A percentile compares a stretch with the other conserved stretches of the same genome.
Evolutionary conservation across 768 basidiomycete species (phyloP).

Genomic region (Hericium coralloides): DNA sequence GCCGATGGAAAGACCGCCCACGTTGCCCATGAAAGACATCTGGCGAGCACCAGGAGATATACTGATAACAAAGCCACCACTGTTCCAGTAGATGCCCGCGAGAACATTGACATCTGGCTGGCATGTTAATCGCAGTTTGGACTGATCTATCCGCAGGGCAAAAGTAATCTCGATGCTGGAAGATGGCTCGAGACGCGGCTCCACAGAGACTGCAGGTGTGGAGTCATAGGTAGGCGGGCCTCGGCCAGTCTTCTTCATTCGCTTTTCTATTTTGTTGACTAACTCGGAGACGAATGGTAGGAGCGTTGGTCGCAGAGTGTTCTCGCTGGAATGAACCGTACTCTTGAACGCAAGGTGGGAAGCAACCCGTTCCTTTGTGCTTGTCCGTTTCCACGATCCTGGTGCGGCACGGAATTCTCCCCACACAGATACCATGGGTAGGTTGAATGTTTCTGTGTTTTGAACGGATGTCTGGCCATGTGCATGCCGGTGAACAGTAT

Average conservation of each 20-base stretch:
- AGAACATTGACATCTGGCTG: conserved; percentile 90
- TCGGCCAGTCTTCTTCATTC: conserved; percentile 47
- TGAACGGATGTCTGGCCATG: conserved; percentile 10
- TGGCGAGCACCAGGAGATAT: conserved; percentile 66
- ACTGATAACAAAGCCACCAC: conserved; percentile 82
- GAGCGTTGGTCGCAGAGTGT: conserved; percentile 72
- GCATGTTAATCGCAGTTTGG: conserved; percentile 79
- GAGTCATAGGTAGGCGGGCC: conserved; percentile 13
- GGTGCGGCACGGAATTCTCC: conserved; percentile 66
- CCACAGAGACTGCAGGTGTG: background rate
- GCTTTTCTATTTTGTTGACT: conserved; percentile 56
- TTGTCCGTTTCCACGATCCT: conserved; percentile 28
- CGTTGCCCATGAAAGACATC: conserved; percentile 65
- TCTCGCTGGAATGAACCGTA: conserved; percentile 85
- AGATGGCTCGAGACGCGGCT: conserved; percentile 7
- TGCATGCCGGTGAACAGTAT: background rate
- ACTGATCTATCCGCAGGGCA: conserved; percentile 87
- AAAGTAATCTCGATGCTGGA: conserved; percentile 67
- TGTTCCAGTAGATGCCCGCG: conserved; percentile 86
- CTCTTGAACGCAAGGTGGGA: conserved; percentile 73
- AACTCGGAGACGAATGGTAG: conserved; percentile 81
- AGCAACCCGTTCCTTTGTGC: conserved; percentile 29
- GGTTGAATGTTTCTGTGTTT: conserved; percentile 56
- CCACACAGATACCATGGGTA: conserved; percentile 78
- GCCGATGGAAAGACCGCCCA: conserved; percentile 73